These are phyloP conservation scores for Pleodorina starrii DNA, from an alignment of 139 green algal genomes.

Conservation along the genomic window DNA sequence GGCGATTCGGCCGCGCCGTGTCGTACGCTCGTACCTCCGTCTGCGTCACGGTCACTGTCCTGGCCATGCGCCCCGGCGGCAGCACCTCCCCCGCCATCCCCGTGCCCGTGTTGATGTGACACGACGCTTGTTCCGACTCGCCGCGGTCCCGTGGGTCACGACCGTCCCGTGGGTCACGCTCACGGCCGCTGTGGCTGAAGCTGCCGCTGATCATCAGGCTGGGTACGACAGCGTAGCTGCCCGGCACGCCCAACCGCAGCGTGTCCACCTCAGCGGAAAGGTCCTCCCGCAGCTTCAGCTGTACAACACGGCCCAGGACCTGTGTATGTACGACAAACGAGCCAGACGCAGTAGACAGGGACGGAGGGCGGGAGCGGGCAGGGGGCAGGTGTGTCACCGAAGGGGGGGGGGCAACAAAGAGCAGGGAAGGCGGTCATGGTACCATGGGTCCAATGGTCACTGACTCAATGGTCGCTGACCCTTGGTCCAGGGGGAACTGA, in stretches of 20 bases:
- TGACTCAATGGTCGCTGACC: too few relatives aligned
- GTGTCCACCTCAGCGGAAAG: neutral
- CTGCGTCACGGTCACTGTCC: neutral
- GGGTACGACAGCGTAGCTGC: neutral
- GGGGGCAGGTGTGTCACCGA: too few relatives aligned
- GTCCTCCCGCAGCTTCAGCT: neutral
- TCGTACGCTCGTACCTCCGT: neutral
- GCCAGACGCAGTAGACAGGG: too few relatives aligned
- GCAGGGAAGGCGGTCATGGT: too few relatives aligned
- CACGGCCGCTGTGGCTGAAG: neutral
- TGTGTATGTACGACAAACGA: too few relatives aligned
- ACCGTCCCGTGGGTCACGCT: too few relatives aligned
- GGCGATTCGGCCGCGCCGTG: neutral
- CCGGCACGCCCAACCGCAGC: neutral
- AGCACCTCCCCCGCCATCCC: neutral
- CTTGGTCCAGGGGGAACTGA: too few relatives aligned
- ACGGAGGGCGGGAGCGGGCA: too few relatives aligned
- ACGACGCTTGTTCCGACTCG: too few relatives aligned
- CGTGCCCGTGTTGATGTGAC: neutral
- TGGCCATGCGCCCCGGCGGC: constrained; percentile 2
- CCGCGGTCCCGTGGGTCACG: neutral
- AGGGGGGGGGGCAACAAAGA: too few relatives aligned
- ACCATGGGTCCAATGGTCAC: too few relatives aligned
- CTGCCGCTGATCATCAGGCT: neutral
- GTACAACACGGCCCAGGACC: neutral